These are phyloP conservation scores for Tolypocladium endophyticum DNA, from an alignment of 2,329 filamentous ascomycete species.

Conservation along the genomic window DNA sequence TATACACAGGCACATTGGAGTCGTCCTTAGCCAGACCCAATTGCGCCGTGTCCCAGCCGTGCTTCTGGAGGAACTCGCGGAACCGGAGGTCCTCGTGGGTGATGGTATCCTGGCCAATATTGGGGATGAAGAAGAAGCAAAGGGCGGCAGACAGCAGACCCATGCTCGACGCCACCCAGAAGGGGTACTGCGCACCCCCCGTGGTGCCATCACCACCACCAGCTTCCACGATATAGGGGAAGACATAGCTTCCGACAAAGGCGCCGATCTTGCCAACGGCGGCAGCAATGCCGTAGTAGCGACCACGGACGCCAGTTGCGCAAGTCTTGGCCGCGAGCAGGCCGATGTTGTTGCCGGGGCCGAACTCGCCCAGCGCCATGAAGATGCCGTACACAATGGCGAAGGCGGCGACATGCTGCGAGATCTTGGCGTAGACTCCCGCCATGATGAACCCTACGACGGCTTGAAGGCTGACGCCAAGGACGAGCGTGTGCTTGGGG, in stretches of 20 bases:
- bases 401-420: conserved; percentile 32
- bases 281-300: conserved; percentile 61
- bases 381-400: conserved; percentile 28
- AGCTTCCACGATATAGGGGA: conserved; percentile 55
- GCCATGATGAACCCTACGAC: conserved; percentile 85
- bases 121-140: conserved; percentile 55
- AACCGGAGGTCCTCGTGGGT: conserved; percentile 67
- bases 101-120: conserved; percentile 81
- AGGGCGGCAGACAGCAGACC: conserved; percentile 61
- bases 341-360: conserved; percentile 86
- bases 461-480: conserved; percentile 63
- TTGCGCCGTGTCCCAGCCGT: conserved; percentile 65
- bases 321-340: conserved; percentile 79
- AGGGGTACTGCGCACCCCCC: conserved; percentile 70
- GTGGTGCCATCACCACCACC: conserved; percentile 43
- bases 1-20: background rate
- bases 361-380: conserved; percentile 39
- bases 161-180: conserved; percentile 71
- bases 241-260: conserved; percentile 77
- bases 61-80: conserved; percentile 56
- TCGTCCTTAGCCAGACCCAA: conserved; percentile 23
- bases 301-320: conserved; percentile 75
- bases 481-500: conserved; percentile 61
- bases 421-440: conserved; percentile 62
- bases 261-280: conserved; percentile 69